Evolutionary conservation across 495 filamentous ascomycete species (phyloP).

Genomic region (Tuber calosporum): DNA sequence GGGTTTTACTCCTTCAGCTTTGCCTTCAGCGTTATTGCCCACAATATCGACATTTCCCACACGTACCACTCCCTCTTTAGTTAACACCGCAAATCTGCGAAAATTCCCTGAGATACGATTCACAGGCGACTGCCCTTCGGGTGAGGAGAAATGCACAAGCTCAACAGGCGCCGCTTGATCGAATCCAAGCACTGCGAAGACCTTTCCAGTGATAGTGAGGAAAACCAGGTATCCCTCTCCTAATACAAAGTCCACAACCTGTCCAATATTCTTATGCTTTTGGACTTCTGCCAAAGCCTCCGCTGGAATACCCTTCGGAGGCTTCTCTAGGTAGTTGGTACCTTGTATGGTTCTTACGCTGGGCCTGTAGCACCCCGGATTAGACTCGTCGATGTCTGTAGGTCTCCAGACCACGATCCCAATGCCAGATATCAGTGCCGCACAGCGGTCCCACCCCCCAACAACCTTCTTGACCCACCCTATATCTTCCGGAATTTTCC

Average conservation of each 20-base stretch:
- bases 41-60: conserved; percentile 26
- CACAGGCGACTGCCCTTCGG: conserved; percentile 19
- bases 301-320: background rate
- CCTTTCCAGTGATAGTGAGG: conserved; percentile 35
- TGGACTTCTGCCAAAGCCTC: background rate
- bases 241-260: conserved; percentile 36
- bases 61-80: conserved; percentile 32
- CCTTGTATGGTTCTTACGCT: background rate
- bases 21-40: conserved; percentile 9
- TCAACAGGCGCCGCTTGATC: conserved; percentile 18
- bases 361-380: background rate
- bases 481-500: conserved; percentile 12
- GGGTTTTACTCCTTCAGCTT: conserved; percentile 18
- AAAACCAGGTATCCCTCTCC: conserved; percentile 35
- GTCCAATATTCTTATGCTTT: background rate
- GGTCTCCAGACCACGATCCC: conserved; percentile 32
- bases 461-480: conserved; percentile 33
- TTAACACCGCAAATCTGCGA: conserved; percentile 37
- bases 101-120: conserved; percentile 34
- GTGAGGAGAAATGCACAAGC: conserved; percentile 33
- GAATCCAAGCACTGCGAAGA: conserved; percentile 29
- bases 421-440: conserved; percentile 29
- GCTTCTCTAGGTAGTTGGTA: background rate
- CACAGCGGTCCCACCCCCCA: conserved; percentile 36
- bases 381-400: conserved; percentile 1